Evolutionary conservation across 2,329 filamentous ascomycete genomes (phyloP), one percentile per base, ranked within the genome.

Genomic region (Trichoderma sp.): DNA sequence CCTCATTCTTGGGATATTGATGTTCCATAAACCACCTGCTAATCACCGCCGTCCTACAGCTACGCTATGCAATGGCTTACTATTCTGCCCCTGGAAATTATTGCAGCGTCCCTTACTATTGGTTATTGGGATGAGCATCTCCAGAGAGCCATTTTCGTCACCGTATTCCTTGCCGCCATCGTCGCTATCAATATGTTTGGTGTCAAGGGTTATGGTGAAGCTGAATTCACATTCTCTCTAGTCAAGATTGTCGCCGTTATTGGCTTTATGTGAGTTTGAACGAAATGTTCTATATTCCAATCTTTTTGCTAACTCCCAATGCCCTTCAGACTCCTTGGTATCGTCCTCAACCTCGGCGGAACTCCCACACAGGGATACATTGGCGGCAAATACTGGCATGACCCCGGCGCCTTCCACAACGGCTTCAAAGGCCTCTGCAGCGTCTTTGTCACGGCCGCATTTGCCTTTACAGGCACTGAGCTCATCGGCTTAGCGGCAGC

Each of bases 61-160:
- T 96, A 97, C 78, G 92, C 92, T 5, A 79, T 97, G 73, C 92
- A 96, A 80, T 97, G 94, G 94, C 85, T 97, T 2, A 86, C 93
- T 43, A 89, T 94, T 0, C 80, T 97, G 37, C 94, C 94, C 0
- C 83, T 97, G 46, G 94, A 97, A 78, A 91, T 97, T 68, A 93
- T 97, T 71, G 92, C 93, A 2, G 94, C 93, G 2, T 91, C 93
- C 3, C 88, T 97, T 26, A 96, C 93, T 0, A 89, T 97, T 66
- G 85, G 89, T 37, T 97, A 92, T 76, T 97, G 94, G 94, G 87
- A 89, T 65, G 78, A 85, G 0, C 73, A 79, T 37, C 79, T 93
- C 67, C 86, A 89, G 32, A 89, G 89, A 71, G 89, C 90, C 65
- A 90, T 92, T 32, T 97, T 92, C 81, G 92, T 97, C 30, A 87